phyloP scores from a whole-genome alignment of 2,329 filamentous ascomycete genomes.

The Biscogniauxia mediterranea region DNA sequence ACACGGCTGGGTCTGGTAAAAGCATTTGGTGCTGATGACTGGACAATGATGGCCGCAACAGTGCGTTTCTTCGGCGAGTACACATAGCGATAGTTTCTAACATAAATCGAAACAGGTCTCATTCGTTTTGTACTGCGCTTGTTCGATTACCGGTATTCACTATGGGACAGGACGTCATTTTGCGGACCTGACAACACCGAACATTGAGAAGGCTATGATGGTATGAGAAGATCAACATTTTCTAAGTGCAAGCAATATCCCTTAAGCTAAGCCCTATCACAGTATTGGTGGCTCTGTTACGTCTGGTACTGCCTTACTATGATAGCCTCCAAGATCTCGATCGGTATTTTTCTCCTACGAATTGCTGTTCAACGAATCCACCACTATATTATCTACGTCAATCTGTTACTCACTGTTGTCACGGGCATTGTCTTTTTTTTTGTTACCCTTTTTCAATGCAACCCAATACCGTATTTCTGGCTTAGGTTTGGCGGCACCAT shows the following conservation, averaged over 20 bases:
- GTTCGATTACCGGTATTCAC: constrained; percentile 35
- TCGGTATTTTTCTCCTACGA: constrained; percentile 25
- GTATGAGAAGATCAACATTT: constrained; percentile 21
- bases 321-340: constrained; percentile 23
- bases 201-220: constrained; percentile 35
- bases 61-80: constrained; percentile 2
- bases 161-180: constrained; percentile 42
- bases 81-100: not conserved
- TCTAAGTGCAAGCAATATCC: not conserved
- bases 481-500: constrained; percentile 7
- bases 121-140: constrained; percentile 38
- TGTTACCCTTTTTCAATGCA: constrained; percentile 24
- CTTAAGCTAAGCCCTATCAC: constrained; percentile 1
- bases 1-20: constrained; percentile 12
- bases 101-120: constrained; percentile 23
- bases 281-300: constrained; percentile 27
- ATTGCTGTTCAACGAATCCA: constrained; percentile 19
- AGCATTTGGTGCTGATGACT: constrained; percentile 13
- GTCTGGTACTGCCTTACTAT: constrained; percentile 21
- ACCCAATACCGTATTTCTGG: constrained; percentile 22
- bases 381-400: constrained; percentile 19
- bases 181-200: constrained; percentile 27
- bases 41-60: constrained; percentile 13
- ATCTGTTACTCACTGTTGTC: constrained; percentile 16
- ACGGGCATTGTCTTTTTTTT: constrained; percentile 24